Base-by-base conservation (phyloP, 176 grass and related monocot species). In the Cenchrus americanus region DNA sequence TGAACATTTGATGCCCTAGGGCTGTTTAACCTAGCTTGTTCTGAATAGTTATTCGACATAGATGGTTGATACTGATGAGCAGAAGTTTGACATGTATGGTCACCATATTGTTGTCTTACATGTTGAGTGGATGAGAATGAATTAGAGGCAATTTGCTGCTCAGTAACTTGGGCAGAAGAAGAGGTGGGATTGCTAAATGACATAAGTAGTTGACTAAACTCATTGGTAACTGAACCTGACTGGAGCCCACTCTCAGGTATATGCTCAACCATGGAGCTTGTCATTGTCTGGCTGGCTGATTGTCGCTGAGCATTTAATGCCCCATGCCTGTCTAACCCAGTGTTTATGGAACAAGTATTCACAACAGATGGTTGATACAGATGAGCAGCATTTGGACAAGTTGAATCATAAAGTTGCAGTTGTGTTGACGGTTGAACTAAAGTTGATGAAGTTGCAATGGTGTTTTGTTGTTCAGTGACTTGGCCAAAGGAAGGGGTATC, bases 311-410 rank as follows among this genome's bases (percentile, higher is more conserved):
- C 54, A 88, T 69, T 73, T 70, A 54, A 83, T 70, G 60, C 44
- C 19, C 15, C 55, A 78, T 52, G 52, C 61, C 27, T 69, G 32
- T 63, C 17, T 27, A 62, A 66, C 60, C 17, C 78, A 82, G 30
- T 70, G 85, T 83, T 83, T 74, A 41, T 46, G 18, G 90, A 73
- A 67, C 22, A 70, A 69, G 53, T 69, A 88, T 60, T 54, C 53
- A 64, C 22, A 53, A 5, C 40, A 46, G 73, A 64, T 85, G 52
- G 73, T 64, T 47, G 32, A 78, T 40, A 46, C 5, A 47, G 76
- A 84, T 41, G 47, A 53, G 19, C 44, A 86, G 40, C 51, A 80
- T 27, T 55, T 64, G 70, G 78, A 49, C 51, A 48, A 63, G 44
- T 44, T 66, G 37, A 69, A 81, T 64, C 49, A 22, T 22, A 19